Base-by-base conservation (phyloP, 139 green algal species). In the Coelastrella sp. region DNA sequence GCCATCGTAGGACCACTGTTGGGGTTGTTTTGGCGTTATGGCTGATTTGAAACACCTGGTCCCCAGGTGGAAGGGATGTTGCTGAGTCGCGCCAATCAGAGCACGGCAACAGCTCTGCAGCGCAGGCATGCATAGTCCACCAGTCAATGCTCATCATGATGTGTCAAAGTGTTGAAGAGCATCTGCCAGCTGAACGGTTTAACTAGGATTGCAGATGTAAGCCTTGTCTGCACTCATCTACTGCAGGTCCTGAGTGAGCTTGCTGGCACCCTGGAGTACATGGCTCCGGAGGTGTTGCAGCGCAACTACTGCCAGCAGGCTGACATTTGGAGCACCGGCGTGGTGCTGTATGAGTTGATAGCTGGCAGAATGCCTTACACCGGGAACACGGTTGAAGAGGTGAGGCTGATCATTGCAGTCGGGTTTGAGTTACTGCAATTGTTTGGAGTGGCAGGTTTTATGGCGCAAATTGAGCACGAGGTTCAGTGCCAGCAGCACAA, bases 281-380 rank as follows among this genome's bases (percentile, higher is more conserved):
- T 85, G 64, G 79, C 79, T 2, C 79, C 79, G 2, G 79, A 85
- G 79, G 43, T 85, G 43, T 60, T 85, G 59, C 38, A 62, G 59
- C 57, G 59, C 60, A 11, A 40, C 77, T 84, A 84, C 77, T 48
- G 60, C 30, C 9, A 68, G 34, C 21, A 41, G 7, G 77, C 77
- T 30, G 77, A 84, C 38, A 64, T 84, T n/a, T 84, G 77, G 77
- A 63, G 53, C 37, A 53, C 77, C 2, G 77, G 77, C 38, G 38
- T 73, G 4, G 71, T 74, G 40, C 40, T 84, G 27, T 69, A 84
- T 37, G 77, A 75, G 38, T 17, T 84, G 37, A 30, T 84, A 0
- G 59, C 11, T 32, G 77, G 77, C 2, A 11, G 8, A 11, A 5
- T 74, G 60, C 77, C 77, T 4, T 84, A 75, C 68, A 45, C 13